Conservation (phyloP, 495 filamentous ascomycete genomes). For the Xanthoparmelia taractica region DNA sequence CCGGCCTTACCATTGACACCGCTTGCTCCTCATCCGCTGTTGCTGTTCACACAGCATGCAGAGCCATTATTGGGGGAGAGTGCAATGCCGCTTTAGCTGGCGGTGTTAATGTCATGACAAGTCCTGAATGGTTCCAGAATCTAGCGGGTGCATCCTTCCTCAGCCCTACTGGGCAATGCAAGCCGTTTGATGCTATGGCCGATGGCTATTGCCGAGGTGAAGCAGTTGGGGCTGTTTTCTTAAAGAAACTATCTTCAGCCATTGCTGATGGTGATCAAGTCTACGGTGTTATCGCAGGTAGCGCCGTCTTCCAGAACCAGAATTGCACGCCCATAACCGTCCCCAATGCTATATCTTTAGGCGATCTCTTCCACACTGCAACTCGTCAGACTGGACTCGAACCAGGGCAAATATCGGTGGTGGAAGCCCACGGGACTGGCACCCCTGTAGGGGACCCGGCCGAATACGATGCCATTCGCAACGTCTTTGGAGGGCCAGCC, state of each 20-base stretch:
- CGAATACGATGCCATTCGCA: constrained; percentile 40
- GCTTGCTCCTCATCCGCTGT: constrained; percentile 41
- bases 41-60: constrained; percentile 37
- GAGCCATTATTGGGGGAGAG: constrained; percentile 30
- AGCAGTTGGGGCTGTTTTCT: constrained; percentile 52
- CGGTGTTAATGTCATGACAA: constrained; percentile 38
- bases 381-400: constrained; percentile 49
- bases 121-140: constrained; percentile 33
- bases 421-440: constrained; percentile 74
- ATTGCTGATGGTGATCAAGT: constrained; percentile 55
- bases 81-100: constrained; percentile 35
- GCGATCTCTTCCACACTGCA: constrained; percentile 48
- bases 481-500: constrained; percentile 37
- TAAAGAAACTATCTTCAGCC: constrained; percentile 60
- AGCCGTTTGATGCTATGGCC: constrained; percentile 62
- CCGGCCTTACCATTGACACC: constrained; percentile 38
- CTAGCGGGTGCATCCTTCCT: constrained; percentile 35
- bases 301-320: constrained; percentile 59
- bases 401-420: constrained; percentile 56
- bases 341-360: constrained; percentile 56
- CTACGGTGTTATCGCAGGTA: constrained; percentile 51
- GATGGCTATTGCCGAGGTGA: constrained; percentile 72
- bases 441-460: constrained; percentile 64
- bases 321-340: constrained; percentile 64
- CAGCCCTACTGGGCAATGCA: constrained; percentile 46